Conservation (phyloP, 73 alveolate genomes). For the Paramecium bursaria region DNA sequence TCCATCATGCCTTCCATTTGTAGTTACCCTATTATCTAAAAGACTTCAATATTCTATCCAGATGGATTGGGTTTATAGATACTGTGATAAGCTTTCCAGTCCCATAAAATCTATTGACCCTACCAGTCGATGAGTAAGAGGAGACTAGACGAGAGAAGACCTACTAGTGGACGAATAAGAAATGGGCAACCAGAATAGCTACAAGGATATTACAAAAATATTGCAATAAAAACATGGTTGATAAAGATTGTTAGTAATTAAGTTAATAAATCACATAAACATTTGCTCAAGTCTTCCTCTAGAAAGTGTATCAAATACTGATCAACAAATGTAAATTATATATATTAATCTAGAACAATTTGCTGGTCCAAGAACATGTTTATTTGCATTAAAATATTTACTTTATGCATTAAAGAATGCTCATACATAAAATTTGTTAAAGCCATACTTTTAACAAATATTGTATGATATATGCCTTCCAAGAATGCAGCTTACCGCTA, state of each 20-base stretch:
- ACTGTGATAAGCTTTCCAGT: slow-evolving; percentile 68
- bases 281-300: slow-evolving; percentile 72
- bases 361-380: slow-evolving; percentile 73
- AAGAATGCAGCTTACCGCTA: slow-evolving; percentile 69
- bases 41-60: slow-evolving; percentile 61
- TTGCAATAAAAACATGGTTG: slow-evolving; percentile 72
- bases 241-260: slow-evolving; percentile 63
- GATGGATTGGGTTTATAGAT: slow-evolving; percentile 73
- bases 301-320: slow-evolving; percentile 62
- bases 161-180: slow-evolving; percentile 76
- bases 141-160: slow-evolving; percentile 74
- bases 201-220: slow-evolving; percentile 73
- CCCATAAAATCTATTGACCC: slow-evolving; percentile 68
- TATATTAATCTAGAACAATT: too few relatives aligned
- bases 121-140: slow-evolving; percentile 67
- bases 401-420: slow-evolving; percentile 61
- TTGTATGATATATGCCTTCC: slow-evolving; percentile 77
- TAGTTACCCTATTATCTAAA: slow-evolving; percentile 66
- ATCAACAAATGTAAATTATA: slow-evolving; percentile 64
- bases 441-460: slow-evolving; percentile 73
- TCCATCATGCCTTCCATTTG: slow-evolving; percentile 77
- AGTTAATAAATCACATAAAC: slow-evolving; percentile 61
- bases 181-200: slow-evolving; percentile 69
- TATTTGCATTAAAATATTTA: slow-evolving; percentile 72
- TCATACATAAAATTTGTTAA: slow-evolving; percentile 54